Conservation (phyloP, 2,329 filamentous ascomycete genomes). For the Monosporascus cannonballus region DNA sequence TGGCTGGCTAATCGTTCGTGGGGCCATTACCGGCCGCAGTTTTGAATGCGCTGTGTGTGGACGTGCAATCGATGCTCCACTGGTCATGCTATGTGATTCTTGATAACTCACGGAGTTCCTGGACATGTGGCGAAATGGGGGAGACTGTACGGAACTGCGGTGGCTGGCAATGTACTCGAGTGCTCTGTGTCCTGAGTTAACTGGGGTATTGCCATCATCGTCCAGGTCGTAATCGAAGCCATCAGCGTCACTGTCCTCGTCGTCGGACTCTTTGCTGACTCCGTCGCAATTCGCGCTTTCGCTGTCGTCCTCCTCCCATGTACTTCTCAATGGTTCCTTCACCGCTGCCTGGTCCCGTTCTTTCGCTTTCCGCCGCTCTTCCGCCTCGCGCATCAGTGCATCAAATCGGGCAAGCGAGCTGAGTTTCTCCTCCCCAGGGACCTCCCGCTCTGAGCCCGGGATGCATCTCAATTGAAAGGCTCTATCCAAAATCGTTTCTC, state of each 20-base stretch:
- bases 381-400: constrained; percentile 56
- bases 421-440: constrained; percentile 54
- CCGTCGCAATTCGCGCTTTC: constrained; percentile 38
- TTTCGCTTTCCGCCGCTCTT: constrained; percentile 41
- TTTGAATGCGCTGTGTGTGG: constrained; percentile 51
- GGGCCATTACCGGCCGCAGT: constrained; percentile 35
- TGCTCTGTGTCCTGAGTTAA: constrained; percentile 37
- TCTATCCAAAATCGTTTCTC: constrained; percentile 62
- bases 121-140: constrained; percentile 27
- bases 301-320: constrained; percentile 42
- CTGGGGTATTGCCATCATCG: constrained; percentile 34
- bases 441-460: constrained; percentile 49
- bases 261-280: constrained; percentile 30
- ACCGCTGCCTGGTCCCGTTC: constrained; percentile 27
- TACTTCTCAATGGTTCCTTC: constrained; percentile 37
- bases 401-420: constrained; percentile 61
- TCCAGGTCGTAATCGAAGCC: constrained; percentile 26
- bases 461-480: constrained; percentile 60
- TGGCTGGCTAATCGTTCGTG: constrained; percentile 43
- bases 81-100: constrained; percentile 21
- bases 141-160: constrained; percentile 27
- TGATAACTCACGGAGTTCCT: constrained; percentile 21
- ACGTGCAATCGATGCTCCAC: constrained; percentile 30
- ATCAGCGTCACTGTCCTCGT: constrained; percentile 33
- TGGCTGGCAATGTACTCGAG: constrained; percentile 45